These are phyloP conservation scores for Piloderma croceum DNA, from an alignment of 768 basidiomycete genomes.

Conservation along the genomic window DNA sequence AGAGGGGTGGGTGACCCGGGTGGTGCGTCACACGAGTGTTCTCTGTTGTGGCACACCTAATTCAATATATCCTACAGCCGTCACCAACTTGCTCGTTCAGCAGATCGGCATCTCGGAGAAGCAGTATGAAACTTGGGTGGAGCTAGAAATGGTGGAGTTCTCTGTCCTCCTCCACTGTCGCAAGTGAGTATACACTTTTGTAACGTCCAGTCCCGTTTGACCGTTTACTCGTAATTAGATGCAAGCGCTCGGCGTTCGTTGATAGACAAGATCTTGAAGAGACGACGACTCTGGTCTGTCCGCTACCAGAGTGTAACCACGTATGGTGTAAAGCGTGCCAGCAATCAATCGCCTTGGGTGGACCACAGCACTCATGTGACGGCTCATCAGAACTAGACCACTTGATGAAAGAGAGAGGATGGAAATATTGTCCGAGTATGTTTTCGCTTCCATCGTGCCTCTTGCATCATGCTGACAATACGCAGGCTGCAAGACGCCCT, in stretches of 20 bases:
- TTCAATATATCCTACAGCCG: slow-evolving; percentile 21
- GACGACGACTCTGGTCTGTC: slow-evolving; percentile 41
- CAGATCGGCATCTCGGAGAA: slow-evolving; percentile 41
- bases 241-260: slow-evolving; percentile 42
- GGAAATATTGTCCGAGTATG: slow-evolving; percentile 60
- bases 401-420: slow-evolving; percentile 49
- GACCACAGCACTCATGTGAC: slow-evolving; percentile 51
- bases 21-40: slow-evolving; percentile 23
- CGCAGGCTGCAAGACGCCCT: slow-evolving; percentile 35
- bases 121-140: slow-evolving; percentile 36
- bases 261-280: slow-evolving; percentile 43
- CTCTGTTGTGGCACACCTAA: not conserved
- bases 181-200: slow-evolving; percentile 30
- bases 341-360: slow-evolving; percentile 30
- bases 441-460: not conserved
- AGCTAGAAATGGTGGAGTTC: slow-evolving; percentile 41
- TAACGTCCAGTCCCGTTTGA: not conserved
- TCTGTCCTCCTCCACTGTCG: slow-evolving; percentile 45
- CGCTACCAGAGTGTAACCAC: slow-evolving; percentile 40
- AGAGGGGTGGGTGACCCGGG: slow-evolving; percentile 20
- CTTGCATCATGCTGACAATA: not conserved
- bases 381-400: slow-evolving; percentile 49
- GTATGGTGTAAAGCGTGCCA: slow-evolving; percentile 61
- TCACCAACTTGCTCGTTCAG: slow-evolving; percentile 37
- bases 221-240: slow-evolving; percentile 30